A percentile compares a stretch with the other conserved stretches of the same genome.
These are phyloP conservation scores for Penicillium riverlandense DNA, from an alignment of 495 filamentous ascomycete genomes.

Conservation along the genomic window DNA sequence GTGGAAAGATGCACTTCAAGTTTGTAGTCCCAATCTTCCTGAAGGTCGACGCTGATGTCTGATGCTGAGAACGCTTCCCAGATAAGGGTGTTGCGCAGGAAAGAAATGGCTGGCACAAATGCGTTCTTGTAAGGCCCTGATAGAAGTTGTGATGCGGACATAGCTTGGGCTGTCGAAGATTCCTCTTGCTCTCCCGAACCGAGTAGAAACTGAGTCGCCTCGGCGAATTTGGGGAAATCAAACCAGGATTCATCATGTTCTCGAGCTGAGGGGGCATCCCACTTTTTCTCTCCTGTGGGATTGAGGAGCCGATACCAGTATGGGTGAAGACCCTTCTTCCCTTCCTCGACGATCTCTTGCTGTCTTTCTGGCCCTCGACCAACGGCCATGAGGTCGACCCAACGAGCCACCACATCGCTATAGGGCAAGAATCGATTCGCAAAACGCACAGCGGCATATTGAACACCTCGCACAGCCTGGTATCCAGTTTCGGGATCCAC, in stretches of 20 bases:
- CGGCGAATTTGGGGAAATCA: slow-evolving; percentile 39
- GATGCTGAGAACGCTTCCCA: slow-evolving; percentile 57
- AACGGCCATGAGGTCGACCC: slow-evolving; percentile 80
- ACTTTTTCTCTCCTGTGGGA: slow-evolving; percentile 30
- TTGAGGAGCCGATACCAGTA: slow-evolving; percentile 70
- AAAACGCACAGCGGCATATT: slow-evolving; percentile 80
- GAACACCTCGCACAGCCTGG: slow-evolving; percentile 53
- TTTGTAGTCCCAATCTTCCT: slow-evolving; percentile 80
- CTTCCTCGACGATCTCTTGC: slow-evolving; percentile 83
- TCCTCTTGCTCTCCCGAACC: slow-evolving; percentile 12
- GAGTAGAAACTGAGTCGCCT: slow-evolving; percentile 27
- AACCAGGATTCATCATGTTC: slow-evolving; percentile 25
- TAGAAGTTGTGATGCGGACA: slow-evolving; percentile 17
- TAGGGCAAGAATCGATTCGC: slow-evolving; percentile 85
- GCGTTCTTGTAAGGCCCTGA: slow-evolving; percentile 30
- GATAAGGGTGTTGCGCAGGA: slow-evolving; percentile 67
- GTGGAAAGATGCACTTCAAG: slow-evolving; percentile 62
- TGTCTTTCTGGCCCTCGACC: slow-evolving; percentile 53
- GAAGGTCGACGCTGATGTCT: slow-evolving; percentile 45
- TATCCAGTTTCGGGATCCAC: slow-evolving; percentile 30
- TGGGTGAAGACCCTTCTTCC: slow-evolving; percentile 76
- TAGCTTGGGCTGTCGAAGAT: slow-evolving; percentile 11
- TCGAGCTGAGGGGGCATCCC: slow-evolving; percentile 6
- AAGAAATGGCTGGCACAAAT: slow-evolving; percentile 56
- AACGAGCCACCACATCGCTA: slow-evolving; percentile 68